A percentile compares a stretch with the other conserved stretches of the same genome.
Evolutionary conservation across 1,139 yeast genomes (phyloP).

Genomic region (Pneumocystis canis): DNA sequence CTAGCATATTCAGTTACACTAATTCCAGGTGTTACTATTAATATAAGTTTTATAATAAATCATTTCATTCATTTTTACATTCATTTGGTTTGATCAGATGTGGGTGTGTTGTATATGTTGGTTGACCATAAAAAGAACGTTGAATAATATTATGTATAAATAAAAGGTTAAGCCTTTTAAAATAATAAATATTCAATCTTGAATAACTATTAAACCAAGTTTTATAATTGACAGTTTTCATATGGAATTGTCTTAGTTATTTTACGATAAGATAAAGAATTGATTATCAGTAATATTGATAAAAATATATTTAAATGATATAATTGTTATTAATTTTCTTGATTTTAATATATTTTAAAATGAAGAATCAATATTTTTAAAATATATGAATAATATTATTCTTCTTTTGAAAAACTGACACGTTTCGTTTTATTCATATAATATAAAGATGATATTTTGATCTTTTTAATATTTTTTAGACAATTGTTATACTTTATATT

Average conservation of each 20-base stretch:
- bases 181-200: background rate
- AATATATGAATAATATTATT: too few species aligned
- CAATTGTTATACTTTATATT: background rate
- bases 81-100: background rate
- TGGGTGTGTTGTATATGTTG: background rate
- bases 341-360: too few species aligned
- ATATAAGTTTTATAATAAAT: background rate
- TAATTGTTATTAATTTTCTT: too few species aligned
- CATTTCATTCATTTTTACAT: background rate
- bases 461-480: background rate
- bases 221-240: background rate
- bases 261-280: background rate
- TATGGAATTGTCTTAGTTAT: background rate
- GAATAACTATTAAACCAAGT: background rate
- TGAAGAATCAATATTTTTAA: too few species aligned
- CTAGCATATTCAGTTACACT: slow-evolving; percentile 65
- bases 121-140: background rate
- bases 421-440: too few species aligned
- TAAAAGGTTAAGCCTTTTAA: background rate
- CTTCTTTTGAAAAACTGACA: too few species aligned
- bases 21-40: slow-evolving; percentile 64
- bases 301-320: too few species aligned
- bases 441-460: too few species aligned
- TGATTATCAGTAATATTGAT: too few species aligned
- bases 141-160: background rate